Evolutionary conservation across 176 grass and related monocot genomes (phyloP).

Genomic region (Carex pumila): DNA sequence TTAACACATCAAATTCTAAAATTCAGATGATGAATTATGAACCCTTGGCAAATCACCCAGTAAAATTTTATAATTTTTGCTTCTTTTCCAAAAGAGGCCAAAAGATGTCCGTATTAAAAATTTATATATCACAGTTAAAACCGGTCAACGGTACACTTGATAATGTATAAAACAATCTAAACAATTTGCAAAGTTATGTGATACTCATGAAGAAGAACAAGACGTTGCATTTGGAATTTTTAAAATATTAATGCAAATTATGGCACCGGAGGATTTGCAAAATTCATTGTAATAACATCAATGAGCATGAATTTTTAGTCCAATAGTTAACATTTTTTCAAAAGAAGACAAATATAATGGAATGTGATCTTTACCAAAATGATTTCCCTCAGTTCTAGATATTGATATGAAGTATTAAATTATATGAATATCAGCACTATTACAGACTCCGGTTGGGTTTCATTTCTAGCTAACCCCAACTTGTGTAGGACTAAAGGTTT

Average conservation of each 20-base stretch:
- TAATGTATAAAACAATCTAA: neutral
- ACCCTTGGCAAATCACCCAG: neutral
- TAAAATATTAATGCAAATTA: neutral
- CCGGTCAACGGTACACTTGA: neutral
- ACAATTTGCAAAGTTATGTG: neutral
- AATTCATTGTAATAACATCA: neutral
- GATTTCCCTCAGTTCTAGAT: neutral
- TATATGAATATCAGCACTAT: neutral
- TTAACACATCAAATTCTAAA: neutral
- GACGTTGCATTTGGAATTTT: neutral
- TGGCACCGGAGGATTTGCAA: neutral
- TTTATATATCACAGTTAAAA: neutral
- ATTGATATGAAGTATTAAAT: neutral
- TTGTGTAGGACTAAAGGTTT: too few relatives aligned
- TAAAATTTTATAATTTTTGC: neutral
- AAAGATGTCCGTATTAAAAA: neutral
- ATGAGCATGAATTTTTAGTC: neutral
- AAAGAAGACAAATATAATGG: neutral
- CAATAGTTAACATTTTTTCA: neutral
- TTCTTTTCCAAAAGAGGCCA: neutral
- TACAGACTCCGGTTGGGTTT: neutral
- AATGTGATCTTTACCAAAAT: neutral
- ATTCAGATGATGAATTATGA: too few relatives aligned
- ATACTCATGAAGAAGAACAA: neutral
- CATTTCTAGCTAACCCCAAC: too few relatives aligned